Conservation (phyloP, 148 eudicot genomes). For the Persicaria maculosa region DNA sequence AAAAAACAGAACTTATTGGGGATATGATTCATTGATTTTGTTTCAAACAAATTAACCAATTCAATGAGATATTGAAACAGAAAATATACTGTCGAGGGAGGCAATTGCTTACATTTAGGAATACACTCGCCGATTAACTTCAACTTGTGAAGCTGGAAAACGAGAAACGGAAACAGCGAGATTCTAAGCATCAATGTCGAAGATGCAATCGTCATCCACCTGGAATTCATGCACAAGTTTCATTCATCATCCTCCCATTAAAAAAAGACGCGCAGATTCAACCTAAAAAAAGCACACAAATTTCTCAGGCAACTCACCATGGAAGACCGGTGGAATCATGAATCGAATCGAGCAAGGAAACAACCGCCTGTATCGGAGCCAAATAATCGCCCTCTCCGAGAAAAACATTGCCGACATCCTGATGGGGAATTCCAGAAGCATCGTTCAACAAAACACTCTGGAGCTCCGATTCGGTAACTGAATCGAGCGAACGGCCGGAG, state of each 20-base stretch:
- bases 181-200: slow-evolving; percentile 68
- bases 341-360: slow-evolving; percentile 46
- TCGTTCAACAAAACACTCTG: slow-evolving; percentile 21
- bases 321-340: slow-evolving; percentile 63
- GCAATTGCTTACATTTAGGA: slow-evolving; percentile 60
- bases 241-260: background rate
- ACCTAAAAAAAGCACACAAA: background rate
- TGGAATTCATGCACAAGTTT: slow-evolving; percentile 15
- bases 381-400: slow-evolving; percentile 26
- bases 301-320: slow-evolving; percentile 36
- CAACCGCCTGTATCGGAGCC: slow-evolving; percentile 39
- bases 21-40: background rate
- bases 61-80: background rate
- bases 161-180: slow-evolving; percentile 46
- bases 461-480: slow-evolving; percentile 29
- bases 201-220: slow-evolving; percentile 70
- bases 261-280: background rate
- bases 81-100: background rate
- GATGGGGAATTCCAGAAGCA: slow-evolving; percentile 17
- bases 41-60: slow-evolving; percentile 3
- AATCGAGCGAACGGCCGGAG: slow-evolving; percentile 19
- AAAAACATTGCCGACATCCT: slow-evolving; percentile 3
- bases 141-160: slow-evolving; percentile 61
- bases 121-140: slow-evolving; percentile 41
- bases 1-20: background rate